These are phyloP conservation scores for Calonectria pauciramosa DNA, from an alignment of 2,329 filamentous ascomycete genomes.

Conservation along the genomic window DNA sequence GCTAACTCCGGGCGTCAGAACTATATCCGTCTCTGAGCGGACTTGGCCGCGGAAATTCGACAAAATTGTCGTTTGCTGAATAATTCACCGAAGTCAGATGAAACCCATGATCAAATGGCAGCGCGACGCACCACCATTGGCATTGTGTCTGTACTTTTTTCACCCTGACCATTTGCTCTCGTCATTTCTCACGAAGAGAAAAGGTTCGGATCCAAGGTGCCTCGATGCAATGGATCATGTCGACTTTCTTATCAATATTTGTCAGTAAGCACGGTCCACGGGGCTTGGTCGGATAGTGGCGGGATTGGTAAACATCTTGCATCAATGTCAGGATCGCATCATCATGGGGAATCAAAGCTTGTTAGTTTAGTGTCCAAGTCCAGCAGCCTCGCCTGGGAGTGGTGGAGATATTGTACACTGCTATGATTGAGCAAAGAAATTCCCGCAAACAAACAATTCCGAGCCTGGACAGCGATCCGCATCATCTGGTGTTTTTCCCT, in stretches of 20 bases:
- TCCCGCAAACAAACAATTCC: constrained; percentile 35
- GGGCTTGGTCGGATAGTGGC: constrained; percentile 19
- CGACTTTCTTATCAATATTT: constrained; percentile 22
- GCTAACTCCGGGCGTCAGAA: constrained; percentile 28
- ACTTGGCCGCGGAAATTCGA: constrained; percentile 29
- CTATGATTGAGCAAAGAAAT: constrained; percentile 31
- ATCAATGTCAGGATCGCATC: constrained; percentile 30
- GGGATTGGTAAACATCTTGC: constrained; percentile 21
- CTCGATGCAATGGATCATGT: background rate
- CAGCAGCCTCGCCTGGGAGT: constrained; percentile 18
- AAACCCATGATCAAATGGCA: background rate
- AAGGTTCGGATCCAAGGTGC: background rate
- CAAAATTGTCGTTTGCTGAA: constrained; percentile 29
- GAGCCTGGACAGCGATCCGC: constrained; percentile 25
- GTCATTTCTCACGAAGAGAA: background rate
- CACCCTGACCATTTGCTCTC: background rate
- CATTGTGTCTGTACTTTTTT: background rate
- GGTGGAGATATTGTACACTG: constrained; percentile 28
- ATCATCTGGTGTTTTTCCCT: constrained; percentile 16
- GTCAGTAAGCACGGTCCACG: constrained; percentile 16
- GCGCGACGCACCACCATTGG: background rate
- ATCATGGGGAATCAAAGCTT: constrained; percentile 19
- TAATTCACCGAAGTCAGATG: constrained; percentile 26
- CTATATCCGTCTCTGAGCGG: constrained; percentile 25
- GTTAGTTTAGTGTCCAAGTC: constrained; percentile 7